Conservation (phyloP, 805 yeast genomes). For the Yamadazyma laniorum region DNA sequence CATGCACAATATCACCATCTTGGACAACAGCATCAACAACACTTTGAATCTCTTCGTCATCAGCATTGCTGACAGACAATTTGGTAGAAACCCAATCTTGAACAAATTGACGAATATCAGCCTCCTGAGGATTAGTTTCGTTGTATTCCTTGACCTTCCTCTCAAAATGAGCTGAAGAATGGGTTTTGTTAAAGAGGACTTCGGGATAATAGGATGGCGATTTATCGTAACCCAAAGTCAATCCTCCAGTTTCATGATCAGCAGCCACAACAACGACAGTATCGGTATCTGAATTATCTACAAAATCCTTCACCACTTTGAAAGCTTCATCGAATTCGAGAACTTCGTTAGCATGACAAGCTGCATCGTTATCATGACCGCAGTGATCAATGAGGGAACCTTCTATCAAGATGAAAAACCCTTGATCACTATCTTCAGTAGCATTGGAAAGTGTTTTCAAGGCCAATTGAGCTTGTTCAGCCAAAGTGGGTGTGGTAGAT, state of each 20-base stretch:
- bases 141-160: constrained; percentile 72
- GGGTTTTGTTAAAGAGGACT: constrained; percentile 63
- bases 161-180: constrained; percentile 79
- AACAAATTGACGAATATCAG: constrained; percentile 38
- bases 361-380: constrained; percentile 89
- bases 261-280: constrained; percentile 80
- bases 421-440: constrained; percentile 67
- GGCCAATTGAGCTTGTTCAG: constrained; percentile 76
- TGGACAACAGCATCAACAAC: constrained; percentile 36
- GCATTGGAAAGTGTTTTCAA: constrained; percentile 61
- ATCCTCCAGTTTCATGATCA: constrained; percentile 96
- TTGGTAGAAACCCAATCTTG: constrained; percentile 8
- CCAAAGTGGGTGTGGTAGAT: constrained; percentile 63
- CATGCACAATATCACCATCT: constrained; percentile 50
- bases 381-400: constrained; percentile 94
- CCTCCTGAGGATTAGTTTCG: constrained; percentile 34
- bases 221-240: constrained; percentile 23
- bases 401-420: constrained; percentile 81
- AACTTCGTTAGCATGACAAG: constrained; percentile 86
- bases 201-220: constrained; percentile 68
- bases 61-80: constrained; percentile 9
- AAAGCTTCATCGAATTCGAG: constrained; percentile 84
- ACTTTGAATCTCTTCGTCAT: constrained; percentile 9
- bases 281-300: constrained; percentile 65
- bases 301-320: constrained; percentile 68